Conservation (phyloP, 257 asterid species). For the Ilex aquifolium region DNA sequence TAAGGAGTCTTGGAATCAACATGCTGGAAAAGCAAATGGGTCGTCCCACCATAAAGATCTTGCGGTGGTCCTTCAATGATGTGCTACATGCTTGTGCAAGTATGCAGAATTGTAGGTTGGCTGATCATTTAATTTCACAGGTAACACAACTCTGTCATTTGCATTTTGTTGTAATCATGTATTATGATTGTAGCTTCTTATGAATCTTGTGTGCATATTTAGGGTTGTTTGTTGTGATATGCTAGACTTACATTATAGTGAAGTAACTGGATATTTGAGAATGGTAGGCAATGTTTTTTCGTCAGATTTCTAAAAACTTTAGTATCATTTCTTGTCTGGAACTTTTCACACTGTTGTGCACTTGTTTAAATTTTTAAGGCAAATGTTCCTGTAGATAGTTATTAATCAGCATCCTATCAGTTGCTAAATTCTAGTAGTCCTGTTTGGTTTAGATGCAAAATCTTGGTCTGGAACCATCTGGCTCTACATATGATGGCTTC, state of each 20-base stretch:
- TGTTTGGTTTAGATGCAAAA: conserved; percentile 57
- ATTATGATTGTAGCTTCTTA: neutral
- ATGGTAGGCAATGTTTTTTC: too few species aligned
- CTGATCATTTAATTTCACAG: conserved; percentile 70
- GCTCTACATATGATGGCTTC: conserved; percentile 54
- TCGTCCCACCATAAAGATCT: conserved; percentile 34
- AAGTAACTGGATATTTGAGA: neutral
- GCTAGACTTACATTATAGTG: neutral
- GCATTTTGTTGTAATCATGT: too few species aligned
- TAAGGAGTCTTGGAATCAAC: conserved; percentile 15
- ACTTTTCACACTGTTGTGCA: neutral
- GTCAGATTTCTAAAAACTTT: too few species aligned
- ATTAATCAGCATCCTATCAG: neutral
- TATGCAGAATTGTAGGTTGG: conserved; percentile 39
- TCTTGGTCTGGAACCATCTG: conserved; percentile 74
- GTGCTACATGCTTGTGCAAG: conserved; percentile 66
- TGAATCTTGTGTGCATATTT: too few species aligned
- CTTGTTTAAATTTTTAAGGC: too few species aligned
- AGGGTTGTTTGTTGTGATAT: neutral
- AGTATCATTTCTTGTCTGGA: neutral
- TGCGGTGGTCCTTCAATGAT: conserved; percentile 64
- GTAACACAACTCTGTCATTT: conserved; percentile 29
- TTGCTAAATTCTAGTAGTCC: conserved; percentile 12
- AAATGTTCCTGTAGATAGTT: too few species aligned
- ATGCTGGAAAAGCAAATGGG: conserved; percentile 30